Percentiles rank a stretch among this genome's conserved stretches.
Evolutionary conservation across 2,329 filamentous ascomycete species (phyloP).

Genomic region (Aulographum hederae): DNA sequence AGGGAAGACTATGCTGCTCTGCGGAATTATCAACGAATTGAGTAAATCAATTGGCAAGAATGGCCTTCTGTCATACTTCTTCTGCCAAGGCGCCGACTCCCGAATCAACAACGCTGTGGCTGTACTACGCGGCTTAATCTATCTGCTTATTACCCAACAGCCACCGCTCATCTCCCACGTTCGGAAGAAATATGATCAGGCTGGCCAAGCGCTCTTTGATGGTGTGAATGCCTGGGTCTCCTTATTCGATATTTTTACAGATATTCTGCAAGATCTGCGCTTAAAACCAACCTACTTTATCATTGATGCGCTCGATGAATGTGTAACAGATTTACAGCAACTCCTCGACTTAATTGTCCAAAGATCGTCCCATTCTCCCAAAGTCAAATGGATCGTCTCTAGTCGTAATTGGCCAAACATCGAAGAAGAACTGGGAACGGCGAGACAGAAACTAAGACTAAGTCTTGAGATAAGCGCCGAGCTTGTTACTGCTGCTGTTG

Average conservation of each 20-base stretch:
- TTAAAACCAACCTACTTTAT: constrained; percentile 14
- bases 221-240: constrained; percentile 17
- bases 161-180: constrained; percentile 17
- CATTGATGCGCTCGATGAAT: constrained; percentile 30
- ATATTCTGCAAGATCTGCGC: constrained; percentile 17
- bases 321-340: constrained; percentile 8
- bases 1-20: constrained; percentile 22
- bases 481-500: constrained; percentile 14
- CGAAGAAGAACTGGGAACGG: constrained; percentile 10
- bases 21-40: constrained; percentile 15
- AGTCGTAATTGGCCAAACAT: constrained; percentile 24
- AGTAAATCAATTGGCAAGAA: constrained; percentile 7
- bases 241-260: constrained; percentile 16
- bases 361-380: constrained; percentile 6
- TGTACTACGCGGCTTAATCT: constrained; percentile 14
- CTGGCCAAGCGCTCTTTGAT: constrained; percentile 20
- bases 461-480: constrained; percentile 14
- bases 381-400: constrained; percentile 24
- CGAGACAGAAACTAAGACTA: constrained; percentile 8
- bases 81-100: constrained; percentile 23
- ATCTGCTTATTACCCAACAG: constrained; percentile 16
- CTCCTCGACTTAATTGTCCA: constrained; percentile 20
- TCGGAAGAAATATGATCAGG: constrained; percentile 14
- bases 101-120: constrained; percentile 18
- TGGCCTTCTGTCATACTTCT: constrained; percentile 19